A percentile compares a stretch with the other conserved stretches of the same genome.
phyloP scores from a whole-genome alignment of 176 grass and related monocot genomes.

The Eremochloa ophiuroides region DNA sequence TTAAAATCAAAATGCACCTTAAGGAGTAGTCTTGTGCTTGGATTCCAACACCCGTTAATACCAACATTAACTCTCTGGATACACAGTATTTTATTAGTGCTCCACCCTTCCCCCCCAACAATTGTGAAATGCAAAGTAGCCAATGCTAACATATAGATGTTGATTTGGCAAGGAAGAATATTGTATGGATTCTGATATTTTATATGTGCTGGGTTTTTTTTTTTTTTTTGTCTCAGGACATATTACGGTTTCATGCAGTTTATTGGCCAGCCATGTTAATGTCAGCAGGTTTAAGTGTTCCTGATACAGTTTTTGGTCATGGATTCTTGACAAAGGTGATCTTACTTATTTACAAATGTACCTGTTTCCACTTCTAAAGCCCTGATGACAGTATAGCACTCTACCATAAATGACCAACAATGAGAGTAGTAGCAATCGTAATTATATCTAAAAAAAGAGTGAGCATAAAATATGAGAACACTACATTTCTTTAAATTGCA shows the following conservation, averaged over 20 bases:
- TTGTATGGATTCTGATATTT: background rate
- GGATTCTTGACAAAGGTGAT: conserved; percentile 94
- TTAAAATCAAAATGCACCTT: background rate
- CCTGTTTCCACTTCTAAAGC: background rate
- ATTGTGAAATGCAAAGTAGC: background rate
- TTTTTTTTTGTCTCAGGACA: conserved; percentile 58
- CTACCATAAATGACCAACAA: background rate
- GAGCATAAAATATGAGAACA: background rate
- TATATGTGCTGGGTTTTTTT: conserved; percentile 30
- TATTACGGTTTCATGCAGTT: conserved; percentile 93
- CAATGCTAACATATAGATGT: background rate
- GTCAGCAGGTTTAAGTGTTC: conserved; percentile 83
- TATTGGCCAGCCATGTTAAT: conserved; percentile 97
- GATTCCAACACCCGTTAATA: background rate
- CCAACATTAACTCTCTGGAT: background rate
- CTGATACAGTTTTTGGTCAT: conserved; percentile 89
- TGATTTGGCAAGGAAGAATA: conserved; percentile 12
- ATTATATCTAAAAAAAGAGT: background rate
- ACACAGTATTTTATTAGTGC: background rate
- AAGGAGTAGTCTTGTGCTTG: background rate
- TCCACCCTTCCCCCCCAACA: background rate
- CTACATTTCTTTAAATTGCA: background rate
- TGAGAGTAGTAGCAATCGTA: background rate
- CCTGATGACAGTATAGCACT: background rate
- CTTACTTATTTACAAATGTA: background rate